Evolutionary conservation across 129 eudicot species (phyloP).

Genomic region (Helichrysum umbraculigerum): DNA sequence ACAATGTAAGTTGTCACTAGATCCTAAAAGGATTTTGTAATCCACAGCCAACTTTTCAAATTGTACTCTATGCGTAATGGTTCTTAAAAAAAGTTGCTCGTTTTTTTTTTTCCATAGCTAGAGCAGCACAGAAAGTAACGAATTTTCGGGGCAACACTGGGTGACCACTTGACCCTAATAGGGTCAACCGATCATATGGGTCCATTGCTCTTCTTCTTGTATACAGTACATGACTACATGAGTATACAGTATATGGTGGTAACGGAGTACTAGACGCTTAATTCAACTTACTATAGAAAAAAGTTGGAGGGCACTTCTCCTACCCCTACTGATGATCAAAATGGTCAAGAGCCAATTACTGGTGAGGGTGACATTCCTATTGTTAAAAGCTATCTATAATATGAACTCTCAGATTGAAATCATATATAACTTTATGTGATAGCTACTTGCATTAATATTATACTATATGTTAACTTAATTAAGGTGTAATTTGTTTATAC

Average conservation of each 20-base stretch:
- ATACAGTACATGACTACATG: not conserved
- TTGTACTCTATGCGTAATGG: not conserved
- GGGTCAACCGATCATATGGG: not conserved
- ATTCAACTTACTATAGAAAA: constrained; percentile 11
- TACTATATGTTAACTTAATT: not conserved
- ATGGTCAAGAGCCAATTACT: constrained; percentile 7
- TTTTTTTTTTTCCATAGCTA: not conserved
- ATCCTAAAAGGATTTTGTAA: not conserved
- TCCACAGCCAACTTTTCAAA: not conserved
- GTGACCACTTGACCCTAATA: not conserved
- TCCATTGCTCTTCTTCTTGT: not conserved
- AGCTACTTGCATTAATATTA: constrained; percentile 14
- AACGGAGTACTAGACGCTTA: not conserved
- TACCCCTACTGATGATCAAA: constrained; percentile 32
- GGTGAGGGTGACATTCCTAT: constrained; percentile 43
- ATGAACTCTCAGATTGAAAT: constrained; percentile 23
- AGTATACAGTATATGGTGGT: not conserved
- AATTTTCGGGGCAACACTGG: not conserved
- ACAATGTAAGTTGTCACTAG: not conserved
- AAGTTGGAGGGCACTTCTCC: constrained; percentile 39
- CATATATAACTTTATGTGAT: constrained; percentile 2
- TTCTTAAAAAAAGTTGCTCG: not conserved
- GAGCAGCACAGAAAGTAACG: not conserved
- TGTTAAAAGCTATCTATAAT: not conserved
- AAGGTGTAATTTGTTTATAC: constrained; percentile 9